Base-by-base conservation (phyloP, 2,329 filamentous ascomycete species). In the Xylariales sp. region DNA sequence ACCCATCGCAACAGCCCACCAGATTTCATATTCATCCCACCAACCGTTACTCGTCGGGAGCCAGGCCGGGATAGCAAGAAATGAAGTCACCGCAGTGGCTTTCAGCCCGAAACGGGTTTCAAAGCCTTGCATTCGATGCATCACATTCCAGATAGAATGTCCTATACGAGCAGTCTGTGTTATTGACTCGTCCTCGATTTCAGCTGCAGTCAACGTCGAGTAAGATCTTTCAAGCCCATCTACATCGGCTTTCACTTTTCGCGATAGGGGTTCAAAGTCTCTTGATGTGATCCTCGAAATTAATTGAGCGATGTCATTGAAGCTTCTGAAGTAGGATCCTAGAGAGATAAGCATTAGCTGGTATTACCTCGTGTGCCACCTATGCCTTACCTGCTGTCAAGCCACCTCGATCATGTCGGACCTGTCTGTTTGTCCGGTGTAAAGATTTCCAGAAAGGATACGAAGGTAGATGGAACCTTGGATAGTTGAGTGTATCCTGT, bases 51-150 rank as follows among this genome's bases (percentile, higher is more conserved):
- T 66, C 9, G 59, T 47, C 5, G 54, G 43, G 2, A 78, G 52
- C 66, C 75, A 80, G 3, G 73, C 73, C 4, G 77, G 76, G 15
- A 79, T 56, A 0, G 76, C 68, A 4, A 80, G 57, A 0, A 76
- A 52, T 1, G 69, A 69, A 2, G 68, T 76, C 12, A 74, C 63
- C 5, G 76, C 51, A 15, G 69, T 69, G 8, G 76, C 73, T 53
- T 80, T 80, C 32, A 80, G 62, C 9, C 76, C 75, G 50, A 78
- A 80, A 31, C 70, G 66, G 33, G 70, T 72, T 49, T 80, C 76
- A 36, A 78, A 79, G 0, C 75, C 76, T 47, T 80, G 76, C 1
- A 79, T 48, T 6, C 69, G 64, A 46, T 77, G 73, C 8, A 79
- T 49, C 2, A 70, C 47, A 5, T 55, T 54, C 76, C 76, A 80